Base-by-base conservation (phyloP, 331 rosid genomes). In the Acacia concinna region DNA sequence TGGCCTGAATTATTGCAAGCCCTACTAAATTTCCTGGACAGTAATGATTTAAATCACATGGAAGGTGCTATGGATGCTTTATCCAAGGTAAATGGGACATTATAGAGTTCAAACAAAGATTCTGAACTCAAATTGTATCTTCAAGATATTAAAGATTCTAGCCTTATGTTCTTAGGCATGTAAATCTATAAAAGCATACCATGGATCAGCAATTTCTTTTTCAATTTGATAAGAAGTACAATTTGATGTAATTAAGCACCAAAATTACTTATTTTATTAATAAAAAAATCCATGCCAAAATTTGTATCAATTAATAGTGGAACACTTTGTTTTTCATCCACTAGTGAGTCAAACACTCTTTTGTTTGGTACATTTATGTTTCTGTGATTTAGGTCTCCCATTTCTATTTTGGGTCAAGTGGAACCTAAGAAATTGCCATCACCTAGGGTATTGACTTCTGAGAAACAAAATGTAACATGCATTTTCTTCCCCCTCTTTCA, bases 51-150 rank as follows among this genome's bases (percentile, higher is more conserved):
- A 63, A 90, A 86, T 85, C 99, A 90, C 85, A 91, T 96, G 98
- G 99, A 93, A 88, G 99, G 98, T 66, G 98, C 98, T 56, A 96
- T 96, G 98, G 97, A 96, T 81, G 94, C 98, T 20, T 87, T 96
- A 74, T 96, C 97, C 75, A 96, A 96, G 98, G 99, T 96, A 77
- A 64, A 75, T 54, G 74, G 68, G 57, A 34, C 51, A n/a, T 52
- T 65, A 63, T 73, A 51, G 64, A 41, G 47, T 59, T 44, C 71
- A 69, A 41, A 70, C 75, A 70, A 21, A 7, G 47, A 32, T 82
- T 64, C 51, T 74, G 71, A 47, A 56, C 69, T 68, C 52, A 49
- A 77, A 43, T 60, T 6, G 17, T 23, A 20, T 31, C 47, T 59
- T 52, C 27, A 28, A 60, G 67, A 13, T 5, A 60, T 27, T 60